Conservation (phyloP, 257 asterid species). For the Leptodermis oblonga region DNA sequence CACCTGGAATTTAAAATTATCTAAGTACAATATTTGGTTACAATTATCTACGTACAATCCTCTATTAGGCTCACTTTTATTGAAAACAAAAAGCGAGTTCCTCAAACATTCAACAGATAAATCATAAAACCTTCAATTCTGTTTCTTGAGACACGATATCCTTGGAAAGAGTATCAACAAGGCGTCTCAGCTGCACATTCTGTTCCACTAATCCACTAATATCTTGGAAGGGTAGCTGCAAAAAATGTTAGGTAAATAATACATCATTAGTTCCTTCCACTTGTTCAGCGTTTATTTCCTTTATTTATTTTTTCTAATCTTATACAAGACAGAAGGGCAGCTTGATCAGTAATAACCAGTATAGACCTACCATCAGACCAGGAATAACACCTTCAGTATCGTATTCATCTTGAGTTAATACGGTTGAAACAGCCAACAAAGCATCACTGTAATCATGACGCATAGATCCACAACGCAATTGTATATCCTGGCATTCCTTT, state of each 20-base stretch:
- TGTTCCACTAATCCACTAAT: conserved; percentile 87
- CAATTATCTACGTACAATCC: not conserved
- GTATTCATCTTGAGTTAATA: conserved; percentile 27
- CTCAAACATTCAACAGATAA: conserved; percentile 1
- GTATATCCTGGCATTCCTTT: conserved; percentile 92
- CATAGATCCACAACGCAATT: conserved; percentile 78
- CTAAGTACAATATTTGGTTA: not conserved
- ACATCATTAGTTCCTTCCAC: not conserved
- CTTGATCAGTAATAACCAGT: not conserved
- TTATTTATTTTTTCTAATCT: not conserved
- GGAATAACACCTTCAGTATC: conserved; percentile 40
- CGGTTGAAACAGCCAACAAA: conserved; percentile 23
- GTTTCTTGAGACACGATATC: conserved; percentile 69
- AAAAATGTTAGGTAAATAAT: not conserved
- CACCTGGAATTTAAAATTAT: conserved; percentile 37
- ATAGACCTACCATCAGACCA: conserved; percentile 49
- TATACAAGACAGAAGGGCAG: not conserved
- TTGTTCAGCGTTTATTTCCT: not conserved
- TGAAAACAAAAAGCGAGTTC: not conserved
- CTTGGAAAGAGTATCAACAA: conserved; percentile 63
- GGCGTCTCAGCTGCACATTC: conserved; percentile 68
- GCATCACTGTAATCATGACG: conserved; percentile 32
- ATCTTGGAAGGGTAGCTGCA: conserved; percentile 84
- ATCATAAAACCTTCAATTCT: conserved; percentile 53
- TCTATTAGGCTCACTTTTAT: no score